Percentiles rank a stretch among this genome's conserved stretches.
phyloP scores from a whole-genome alignment of 169 alveolate species.

The Plasmodium chabaudi region DNA sequence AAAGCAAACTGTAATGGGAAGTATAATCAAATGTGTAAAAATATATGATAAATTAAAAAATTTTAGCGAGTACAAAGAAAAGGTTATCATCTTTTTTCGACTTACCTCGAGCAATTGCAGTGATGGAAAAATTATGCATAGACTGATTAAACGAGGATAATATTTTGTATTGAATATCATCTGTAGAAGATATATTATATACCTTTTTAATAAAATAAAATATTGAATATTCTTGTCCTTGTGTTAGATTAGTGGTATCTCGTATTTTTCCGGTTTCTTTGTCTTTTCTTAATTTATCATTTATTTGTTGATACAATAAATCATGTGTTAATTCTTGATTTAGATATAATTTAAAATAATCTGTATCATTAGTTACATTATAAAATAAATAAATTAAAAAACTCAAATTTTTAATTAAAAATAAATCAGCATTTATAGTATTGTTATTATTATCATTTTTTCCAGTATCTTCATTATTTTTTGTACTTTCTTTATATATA shows the following conservation, averaged over 20 bases:
- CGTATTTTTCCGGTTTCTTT: background rate
- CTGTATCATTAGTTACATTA: conserved; percentile 60
- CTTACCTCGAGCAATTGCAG: conserved; percentile 52
- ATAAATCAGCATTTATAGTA: conserved; percentile 49
- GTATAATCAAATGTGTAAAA: background rate
- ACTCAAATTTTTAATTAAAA: conserved; percentile 71
- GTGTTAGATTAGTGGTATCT: background rate
- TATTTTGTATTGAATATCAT: conserved; percentile 31
- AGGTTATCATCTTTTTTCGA: too few relatives aligned
- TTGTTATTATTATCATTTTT: background rate
- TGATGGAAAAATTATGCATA: conserved; percentile 48
- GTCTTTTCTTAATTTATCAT: background rate
- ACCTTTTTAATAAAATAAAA: conserved; percentile 57
- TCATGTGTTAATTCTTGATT: conserved; percentile 30
- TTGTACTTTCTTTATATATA: conserved; percentile 46
- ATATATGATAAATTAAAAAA: background rate
- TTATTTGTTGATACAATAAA: conserved; percentile 15
- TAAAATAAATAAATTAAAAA: conserved; percentile 54
- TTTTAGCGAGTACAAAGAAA: background rate
- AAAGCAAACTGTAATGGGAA: conserved; percentile 23
- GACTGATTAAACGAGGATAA: conserved; percentile 42
- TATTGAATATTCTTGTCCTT: conserved; percentile 47
- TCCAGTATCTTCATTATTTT: conserved; percentile 7
- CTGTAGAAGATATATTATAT: conserved; percentile 26
- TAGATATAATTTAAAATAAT: conserved; percentile 21